These are phyloP conservation scores for Fusarium palustre DNA, from an alignment of 2,329 filamentous ascomycete species.

Conservation along the genomic window DNA sequence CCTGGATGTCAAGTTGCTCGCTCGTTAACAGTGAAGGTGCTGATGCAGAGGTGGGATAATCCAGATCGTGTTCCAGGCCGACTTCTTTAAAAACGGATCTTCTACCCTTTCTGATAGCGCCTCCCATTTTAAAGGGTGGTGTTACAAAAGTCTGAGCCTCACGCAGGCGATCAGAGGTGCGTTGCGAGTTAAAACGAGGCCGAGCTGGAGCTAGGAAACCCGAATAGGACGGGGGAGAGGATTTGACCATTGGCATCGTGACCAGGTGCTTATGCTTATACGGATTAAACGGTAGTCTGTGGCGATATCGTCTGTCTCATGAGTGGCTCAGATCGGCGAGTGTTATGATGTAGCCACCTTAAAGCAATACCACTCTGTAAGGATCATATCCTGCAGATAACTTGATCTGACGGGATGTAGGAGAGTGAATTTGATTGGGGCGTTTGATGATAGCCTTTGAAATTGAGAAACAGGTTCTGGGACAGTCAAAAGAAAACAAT, in stretches of 20 bases:
- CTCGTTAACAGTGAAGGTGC: constrained; percentile 25
- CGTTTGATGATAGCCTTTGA: constrained; percentile 7
- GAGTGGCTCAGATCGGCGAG: constrained; percentile 42
- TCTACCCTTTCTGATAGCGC: constrained; percentile 62
- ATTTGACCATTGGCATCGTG: constrained; percentile 41
- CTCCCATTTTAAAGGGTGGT: constrained; percentile 56
- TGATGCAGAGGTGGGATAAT: constrained; percentile 38
- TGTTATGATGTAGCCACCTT: constrained; percentile 47
- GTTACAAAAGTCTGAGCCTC: constrained; percentile 57
- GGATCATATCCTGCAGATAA: constrained; percentile 42
- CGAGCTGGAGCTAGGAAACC: constrained; percentile 49
- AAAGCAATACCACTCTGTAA: constrained; percentile 39
- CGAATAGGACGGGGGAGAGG: constrained; percentile 35
- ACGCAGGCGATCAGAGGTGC: constrained; percentile 64
- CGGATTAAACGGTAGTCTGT: constrained; percentile 29
- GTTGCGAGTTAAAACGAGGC: constrained; percentile 63
- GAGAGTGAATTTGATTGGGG: constrained; percentile 7
- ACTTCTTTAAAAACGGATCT: constrained; percentile 66
- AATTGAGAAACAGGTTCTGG: constrained; percentile 10
- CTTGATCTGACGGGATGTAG: constrained; percentile 21
- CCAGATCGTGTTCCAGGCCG: constrained; percentile 56
- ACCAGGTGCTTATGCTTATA: constrained; percentile 12
- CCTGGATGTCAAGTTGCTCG: constrained; percentile 33
- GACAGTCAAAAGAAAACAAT: constrained; percentile 1
- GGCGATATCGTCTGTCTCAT: constrained; percentile 33